These are phyloP conservation scores for Coprinopsis strossmayeri DNA, from an alignment of 768 basidiomycete species.

Conservation along the genomic window DNA sequence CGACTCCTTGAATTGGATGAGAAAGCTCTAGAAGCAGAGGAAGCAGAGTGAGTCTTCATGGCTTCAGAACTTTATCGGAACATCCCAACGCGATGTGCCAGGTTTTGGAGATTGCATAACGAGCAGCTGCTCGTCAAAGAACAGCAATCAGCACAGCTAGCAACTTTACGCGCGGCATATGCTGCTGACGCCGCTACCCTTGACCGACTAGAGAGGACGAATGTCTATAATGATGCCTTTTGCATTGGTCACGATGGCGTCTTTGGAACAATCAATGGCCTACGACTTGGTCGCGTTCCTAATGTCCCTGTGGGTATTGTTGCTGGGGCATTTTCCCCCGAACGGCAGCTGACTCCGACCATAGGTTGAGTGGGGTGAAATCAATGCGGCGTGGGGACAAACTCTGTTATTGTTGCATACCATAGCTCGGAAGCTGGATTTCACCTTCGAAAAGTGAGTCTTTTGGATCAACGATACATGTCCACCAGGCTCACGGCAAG, in stretches of 20 bases:
- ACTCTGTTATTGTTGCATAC: slow-evolving; percentile 88
- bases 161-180: slow-evolving; percentile 71
- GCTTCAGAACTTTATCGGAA: background rate
- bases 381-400: slow-evolving; percentile 98
- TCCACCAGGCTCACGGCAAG: slow-evolving; percentile 1
- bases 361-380: slow-evolving; percentile 96
- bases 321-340: background rate
- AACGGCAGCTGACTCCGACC: slow-evolving; percentile 12
- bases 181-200: slow-evolving; percentile 69
- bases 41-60: slow-evolving; percentile 58
- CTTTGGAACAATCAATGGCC: slow-evolving; percentile 96
- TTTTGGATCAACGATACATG: slow-evolving; percentile 1
- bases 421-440: slow-evolving; percentile 87
- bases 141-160: slow-evolving; percentile 61
- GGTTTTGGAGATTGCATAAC: slow-evolving; percentile 81
- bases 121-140: slow-evolving; percentile 59
- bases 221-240: slow-evolving; percentile 94
- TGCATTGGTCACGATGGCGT: slow-evolving; percentile 93
- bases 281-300: slow-evolving; percentile 84
- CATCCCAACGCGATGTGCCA: slow-evolving; percentile 20
- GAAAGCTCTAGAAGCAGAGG: slow-evolving; percentile 71
- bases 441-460: slow-evolving; percentile 75
- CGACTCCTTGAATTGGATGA: slow-evolving; percentile 70
- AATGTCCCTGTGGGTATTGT: slow-evolving; percentile 60
- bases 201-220: slow-evolving; percentile 84